Evolutionary conservation across 116 monocot genomes (phyloP).

Genomic region (Zostera marina): DNA sequence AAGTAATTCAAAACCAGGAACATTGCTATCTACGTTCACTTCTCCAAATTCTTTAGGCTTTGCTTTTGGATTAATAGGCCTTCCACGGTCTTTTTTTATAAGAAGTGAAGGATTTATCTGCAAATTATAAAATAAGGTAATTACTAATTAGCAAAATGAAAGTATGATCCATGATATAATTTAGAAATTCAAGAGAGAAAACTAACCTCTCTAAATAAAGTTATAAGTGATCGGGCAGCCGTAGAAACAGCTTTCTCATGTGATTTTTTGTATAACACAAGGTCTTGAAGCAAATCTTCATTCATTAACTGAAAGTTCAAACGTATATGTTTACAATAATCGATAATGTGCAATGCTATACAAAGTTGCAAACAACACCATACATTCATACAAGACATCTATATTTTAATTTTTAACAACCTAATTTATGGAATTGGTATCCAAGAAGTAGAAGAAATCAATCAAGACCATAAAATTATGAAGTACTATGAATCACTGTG

Average conservation of each 20-base stretch:
- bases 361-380: no score
- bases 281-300: constrained; percentile 96
- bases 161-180: neutral
- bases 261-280: constrained; percentile 86
- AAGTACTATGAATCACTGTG: no score
- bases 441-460: no score
- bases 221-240: constrained; percentile 81
- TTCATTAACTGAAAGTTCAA: constrained; percentile 49
- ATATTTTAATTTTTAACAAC: no score
- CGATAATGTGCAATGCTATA: no score
- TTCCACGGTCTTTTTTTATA: constrained; percentile 87
- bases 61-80: constrained; percentile 69
- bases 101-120: constrained; percentile 86
- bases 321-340: no score
- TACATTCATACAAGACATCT: no score
- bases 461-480: no score
- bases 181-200: neutral
- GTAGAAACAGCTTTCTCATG: constrained; percentile 89
- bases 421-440: no score
- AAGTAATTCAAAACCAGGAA: constrained; percentile 67
- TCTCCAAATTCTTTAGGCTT: constrained; percentile 93
- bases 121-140: constrained; percentile 3
- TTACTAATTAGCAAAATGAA: no score
- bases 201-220: constrained; percentile 69
- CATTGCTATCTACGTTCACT: constrained; percentile 42